Evolutionary conservation across 1,139 yeast species (phyloP).

Genomic region (Candida buenavistaensis): DNA sequence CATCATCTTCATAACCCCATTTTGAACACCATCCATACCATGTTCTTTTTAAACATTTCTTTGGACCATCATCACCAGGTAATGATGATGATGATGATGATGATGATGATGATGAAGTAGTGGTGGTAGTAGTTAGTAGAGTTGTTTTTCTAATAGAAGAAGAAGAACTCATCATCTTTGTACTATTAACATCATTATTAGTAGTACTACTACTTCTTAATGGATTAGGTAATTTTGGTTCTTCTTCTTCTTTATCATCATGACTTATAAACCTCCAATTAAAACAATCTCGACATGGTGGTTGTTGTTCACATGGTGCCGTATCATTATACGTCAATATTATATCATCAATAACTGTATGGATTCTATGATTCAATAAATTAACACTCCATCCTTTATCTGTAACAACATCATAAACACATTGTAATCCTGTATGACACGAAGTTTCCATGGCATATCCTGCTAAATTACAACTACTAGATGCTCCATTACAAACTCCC

Average conservation of each 20-base stretch:
- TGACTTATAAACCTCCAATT: slow-evolving; percentile 82
- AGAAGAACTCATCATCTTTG: slow-evolving; percentile 6
- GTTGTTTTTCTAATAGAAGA: slow-evolving; percentile 1
- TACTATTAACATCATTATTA: slow-evolving; percentile 4
- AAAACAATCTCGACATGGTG: slow-evolving; percentile 86
- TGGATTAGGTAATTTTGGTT: slow-evolving; percentile 42
- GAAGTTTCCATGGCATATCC: slow-evolving; percentile 98
- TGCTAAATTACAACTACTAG: slow-evolving; percentile 84
- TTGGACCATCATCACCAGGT: slow-evolving; percentile 22
- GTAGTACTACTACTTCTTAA: slow-evolving; percentile 17
- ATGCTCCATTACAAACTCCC: slow-evolving; percentile 97
- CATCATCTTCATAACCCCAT: slow-evolving; percentile 31
- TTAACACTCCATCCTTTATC: slow-evolving; percentile 93
- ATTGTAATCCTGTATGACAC: slow-evolving; percentile 88
- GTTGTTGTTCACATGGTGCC: slow-evolving; percentile 70
- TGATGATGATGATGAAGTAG: slow-evolving; percentile 5
- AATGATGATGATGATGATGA: slow-evolving; percentile 12
- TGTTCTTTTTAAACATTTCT: slow-evolving; percentile 42
- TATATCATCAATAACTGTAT: slow-evolving; percentile 85
- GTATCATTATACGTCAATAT: slow-evolving; percentile 71
- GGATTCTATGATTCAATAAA: slow-evolving; percentile 84
- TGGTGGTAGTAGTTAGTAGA: slow-evolving; percentile 1
- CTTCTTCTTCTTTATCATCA: slow-evolving; percentile 41
- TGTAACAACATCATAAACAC: slow-evolving; percentile 85
- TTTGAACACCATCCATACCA: slow-evolving; percentile 50